These are phyloP conservation scores for Articulospora tetracladia DNA, from an alignment of 495 filamentous ascomycete species.

Conservation along the genomic window DNA sequence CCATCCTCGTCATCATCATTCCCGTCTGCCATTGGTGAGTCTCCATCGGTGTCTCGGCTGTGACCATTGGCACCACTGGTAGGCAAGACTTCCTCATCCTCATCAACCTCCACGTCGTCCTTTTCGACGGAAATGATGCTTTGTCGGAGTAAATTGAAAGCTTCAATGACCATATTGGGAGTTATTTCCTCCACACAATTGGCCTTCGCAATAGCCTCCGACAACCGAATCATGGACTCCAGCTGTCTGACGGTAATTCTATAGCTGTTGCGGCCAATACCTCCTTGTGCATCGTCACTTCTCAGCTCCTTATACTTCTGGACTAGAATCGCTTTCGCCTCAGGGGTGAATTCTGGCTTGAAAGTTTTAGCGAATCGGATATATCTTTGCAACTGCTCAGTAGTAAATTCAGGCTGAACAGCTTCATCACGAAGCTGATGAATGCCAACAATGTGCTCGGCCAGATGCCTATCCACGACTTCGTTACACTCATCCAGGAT, in stretches of 20 bases:
- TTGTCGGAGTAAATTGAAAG: slow-evolving; percentile 82
- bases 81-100: slow-evolving; percentile 53
- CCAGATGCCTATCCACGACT: slow-evolving; percentile 80
- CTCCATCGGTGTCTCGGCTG: slow-evolving; percentile 57
- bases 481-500: slow-evolving; percentile 97
- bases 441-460: slow-evolving; percentile 90
- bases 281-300: slow-evolving; percentile 90
- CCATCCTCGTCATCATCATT: slow-evolving; percentile 40
- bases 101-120: slow-evolving; percentile 95
- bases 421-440: slow-evolving; percentile 90
- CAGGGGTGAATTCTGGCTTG: slow-evolving; percentile 85
- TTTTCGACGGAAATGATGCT: slow-evolving; percentile 98
- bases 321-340: slow-evolving; percentile 81
- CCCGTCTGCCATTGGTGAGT: slow-evolving; percentile 64
- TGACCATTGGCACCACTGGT: slow-evolving; percentile 24
- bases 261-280: slow-evolving; percentile 88
- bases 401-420: slow-evolving; percentile 88
- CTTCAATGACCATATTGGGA: slow-evolving; percentile 81
- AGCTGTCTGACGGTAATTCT: slow-evolving; percentile 95
- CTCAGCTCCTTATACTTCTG: slow-evolving; percentile 95
- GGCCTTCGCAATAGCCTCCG: slow-evolving; percentile 93
- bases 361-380: slow-evolving; percentile 96
- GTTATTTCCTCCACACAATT: slow-evolving; percentile 94
- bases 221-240: slow-evolving; percentile 90
- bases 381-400: slow-evolving; percentile 94